phyloP scores from a whole-genome alignment of 192 early-diverging fungal genomes.

The Coemansia sp. region DNA sequence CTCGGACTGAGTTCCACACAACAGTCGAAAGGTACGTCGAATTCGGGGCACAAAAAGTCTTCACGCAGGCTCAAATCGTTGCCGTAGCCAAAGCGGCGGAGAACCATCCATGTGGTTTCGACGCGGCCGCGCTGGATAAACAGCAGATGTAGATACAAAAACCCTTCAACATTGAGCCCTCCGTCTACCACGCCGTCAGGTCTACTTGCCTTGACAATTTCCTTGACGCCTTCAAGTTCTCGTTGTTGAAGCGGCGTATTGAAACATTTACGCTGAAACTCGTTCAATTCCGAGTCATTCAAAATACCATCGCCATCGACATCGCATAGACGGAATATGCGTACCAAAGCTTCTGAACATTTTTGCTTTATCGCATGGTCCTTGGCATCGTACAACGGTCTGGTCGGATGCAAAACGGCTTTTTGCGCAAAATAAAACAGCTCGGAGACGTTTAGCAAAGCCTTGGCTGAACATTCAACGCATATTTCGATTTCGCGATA shows the following conservation, averaged over 20 bases:
- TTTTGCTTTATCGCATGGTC: conserved; percentile 86
- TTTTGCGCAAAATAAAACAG: conserved; percentile 99
- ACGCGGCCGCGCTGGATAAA: conserved; percentile 97
- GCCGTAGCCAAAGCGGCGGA: conserved; percentile 95
- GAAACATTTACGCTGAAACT: conserved; percentile 95
- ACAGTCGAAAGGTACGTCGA: conserved; percentile 87
- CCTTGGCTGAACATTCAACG: conserved; percentile 98
- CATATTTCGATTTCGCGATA: conserved; percentile 99
- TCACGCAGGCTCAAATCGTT: conserved; percentile 91
- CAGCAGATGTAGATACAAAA: conserved; percentile 90
- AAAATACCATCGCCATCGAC: conserved; percentile 88
- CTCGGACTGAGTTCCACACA: conserved; percentile 91
- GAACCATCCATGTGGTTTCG: conserved; percentile 98
- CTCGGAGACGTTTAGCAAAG: conserved; percentile 92
- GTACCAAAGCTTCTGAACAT: conserved; percentile 86
- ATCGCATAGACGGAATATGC: conserved; percentile 97
- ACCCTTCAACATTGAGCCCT: conserved; percentile 92
- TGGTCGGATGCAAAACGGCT: conserved; percentile 96
- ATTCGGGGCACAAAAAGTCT: conserved; percentile 84
- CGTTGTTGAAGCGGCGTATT: conserved; percentile 91
- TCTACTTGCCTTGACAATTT: conserved; percentile 87
- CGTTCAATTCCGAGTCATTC: conserved; percentile 94
- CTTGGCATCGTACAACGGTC: conserved; percentile 93
- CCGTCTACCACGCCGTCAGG: conserved; percentile 81
- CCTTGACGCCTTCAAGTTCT: conserved; percentile 96